phyloP scores from a whole-genome alignment of 2,329 filamentous ascomycete species.

The Fusarium tuaranense region DNA sequence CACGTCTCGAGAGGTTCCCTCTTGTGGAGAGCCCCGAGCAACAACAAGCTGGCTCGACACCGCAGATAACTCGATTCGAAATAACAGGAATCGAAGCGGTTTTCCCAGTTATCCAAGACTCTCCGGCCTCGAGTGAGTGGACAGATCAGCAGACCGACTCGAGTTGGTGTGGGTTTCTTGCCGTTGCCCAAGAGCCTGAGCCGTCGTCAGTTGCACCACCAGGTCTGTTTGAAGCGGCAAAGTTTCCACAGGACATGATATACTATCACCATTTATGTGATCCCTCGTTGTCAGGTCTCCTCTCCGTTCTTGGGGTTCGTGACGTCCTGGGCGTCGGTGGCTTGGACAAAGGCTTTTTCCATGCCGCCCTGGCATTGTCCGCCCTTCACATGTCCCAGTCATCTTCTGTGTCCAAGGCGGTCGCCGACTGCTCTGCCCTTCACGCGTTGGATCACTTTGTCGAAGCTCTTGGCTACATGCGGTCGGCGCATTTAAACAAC shows the following conservation, averaged over 20 bases:
- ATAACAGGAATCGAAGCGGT: background rate
- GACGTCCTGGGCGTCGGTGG: slow-evolving; percentile 14
- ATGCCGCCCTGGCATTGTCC: slow-evolving; percentile 23
- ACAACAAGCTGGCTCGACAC: background rate
- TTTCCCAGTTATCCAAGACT: background rate
- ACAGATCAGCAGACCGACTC: background rate
- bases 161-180: background rate
- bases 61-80: background rate
- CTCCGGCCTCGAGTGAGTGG: background rate
- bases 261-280: slow-evolving; percentile 35
- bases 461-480: slow-evolving; percentile 15
- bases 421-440: background rate
- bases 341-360: slow-evolving; percentile 22
- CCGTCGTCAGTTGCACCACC: slow-evolving; percentile 15
- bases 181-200: background rate
- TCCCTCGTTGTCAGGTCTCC: slow-evolving; percentile 12
- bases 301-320: slow-evolving; percentile 17
- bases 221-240: slow-evolving; percentile 18
- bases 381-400: slow-evolving; percentile 29
- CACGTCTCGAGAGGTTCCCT: background rate
- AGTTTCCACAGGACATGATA: slow-evolving; percentile 31
- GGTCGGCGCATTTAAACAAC: slow-evolving; percentile 14
- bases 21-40: background rate
- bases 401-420: background rate
- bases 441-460: slow-evolving; percentile 34